Evolutionary conservation across 495 filamentous ascomycete species (phyloP).

Genomic region (Elasticomyces elasticus): DNA sequence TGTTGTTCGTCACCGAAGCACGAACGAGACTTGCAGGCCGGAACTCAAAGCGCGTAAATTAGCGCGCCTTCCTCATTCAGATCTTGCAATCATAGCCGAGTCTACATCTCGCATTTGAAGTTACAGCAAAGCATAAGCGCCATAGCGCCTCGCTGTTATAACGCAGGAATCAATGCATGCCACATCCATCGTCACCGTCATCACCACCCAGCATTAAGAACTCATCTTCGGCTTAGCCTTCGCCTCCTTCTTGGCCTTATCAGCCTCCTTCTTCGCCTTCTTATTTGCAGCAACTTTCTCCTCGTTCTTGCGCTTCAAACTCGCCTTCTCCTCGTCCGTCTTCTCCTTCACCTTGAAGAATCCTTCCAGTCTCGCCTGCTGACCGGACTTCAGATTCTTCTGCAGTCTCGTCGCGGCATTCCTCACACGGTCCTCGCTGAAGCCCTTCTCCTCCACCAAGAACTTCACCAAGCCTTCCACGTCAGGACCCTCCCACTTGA

Average conservation of each 20-base stretch:
- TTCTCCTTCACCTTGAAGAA: constrained; percentile 95
- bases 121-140: not conserved
- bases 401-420: constrained; percentile 61
- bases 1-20: too few species aligned
- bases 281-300: constrained; percentile 81
- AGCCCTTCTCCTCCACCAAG: constrained; percentile 87
- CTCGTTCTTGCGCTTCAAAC: constrained; percentile 83
- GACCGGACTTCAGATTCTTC: constrained; percentile 80
- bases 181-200: too few species aligned
- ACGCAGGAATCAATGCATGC: too few species aligned
- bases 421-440: constrained; percentile 86
- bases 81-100: not conserved
- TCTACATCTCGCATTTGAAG: not conserved
- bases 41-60: too few species aligned
- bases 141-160: not conserved
- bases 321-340: constrained; percentile 71
- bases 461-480: constrained; percentile 80
- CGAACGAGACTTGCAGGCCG: too few species aligned
- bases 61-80: too few species aligned
- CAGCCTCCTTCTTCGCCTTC: constrained; percentile 85
- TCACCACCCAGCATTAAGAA: constrained; percentile 21
- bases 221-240: constrained; percentile 63
- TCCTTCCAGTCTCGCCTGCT: constrained; percentile 86
- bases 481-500: constrained; percentile 94
- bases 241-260: constrained; percentile 76